Conservation (phyloP, 164 flowering plant genomes). For the Macadamia tetraphylla region DNA sequence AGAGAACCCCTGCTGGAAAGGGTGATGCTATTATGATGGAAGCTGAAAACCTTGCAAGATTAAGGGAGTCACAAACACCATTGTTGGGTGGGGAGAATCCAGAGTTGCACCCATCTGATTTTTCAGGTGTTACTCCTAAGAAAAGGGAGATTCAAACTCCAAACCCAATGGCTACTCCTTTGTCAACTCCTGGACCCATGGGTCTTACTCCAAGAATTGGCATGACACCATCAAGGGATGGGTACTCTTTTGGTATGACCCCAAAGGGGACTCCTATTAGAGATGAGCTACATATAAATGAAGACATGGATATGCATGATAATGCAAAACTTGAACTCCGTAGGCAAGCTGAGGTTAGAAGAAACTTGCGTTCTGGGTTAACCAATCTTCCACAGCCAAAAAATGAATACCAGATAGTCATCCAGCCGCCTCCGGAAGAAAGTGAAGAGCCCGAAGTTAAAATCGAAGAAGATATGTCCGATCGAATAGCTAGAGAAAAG, state of each 20-base stretch:
- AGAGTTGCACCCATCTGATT: constrained; percentile 96
- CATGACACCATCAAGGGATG: constrained; percentile 89
- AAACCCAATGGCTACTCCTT: constrained; percentile 82
- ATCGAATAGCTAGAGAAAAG: constrained; percentile 77
- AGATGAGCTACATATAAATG: constrained; percentile 94
- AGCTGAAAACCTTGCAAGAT: constrained; percentile 88
- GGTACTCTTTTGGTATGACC: constrained; percentile 61
- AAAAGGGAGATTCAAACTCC: constrained; percentile 86
- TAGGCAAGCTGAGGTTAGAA: constrained; percentile 72
- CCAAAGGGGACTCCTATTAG: constrained; percentile 90
- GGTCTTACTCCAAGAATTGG: constrained; percentile 83
- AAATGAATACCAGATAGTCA: constrained; percentile 86
- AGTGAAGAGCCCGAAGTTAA: constrained; percentile 78
- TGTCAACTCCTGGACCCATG: constrained; percentile 72
- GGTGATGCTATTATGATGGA: constrained; percentile 99
- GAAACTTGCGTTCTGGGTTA: constrained; percentile 69
- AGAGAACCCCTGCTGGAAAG: constrained; percentile 90
- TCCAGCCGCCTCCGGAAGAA: constrained; percentile 73
- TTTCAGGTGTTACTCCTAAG: constrained; percentile 98
- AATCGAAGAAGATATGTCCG: constrained; percentile 99
- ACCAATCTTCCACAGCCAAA: constrained; percentile 80
- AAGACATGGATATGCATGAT: constrained; percentile 71
- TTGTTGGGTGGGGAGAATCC: constrained; percentile 96
- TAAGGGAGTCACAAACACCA: constrained; percentile 95
- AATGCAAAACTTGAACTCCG: constrained; percentile 61